phyloP scores from a whole-genome alignment of 2,329 filamentous ascomycete genomes.

The Mycocentrospora acerina region DNA sequence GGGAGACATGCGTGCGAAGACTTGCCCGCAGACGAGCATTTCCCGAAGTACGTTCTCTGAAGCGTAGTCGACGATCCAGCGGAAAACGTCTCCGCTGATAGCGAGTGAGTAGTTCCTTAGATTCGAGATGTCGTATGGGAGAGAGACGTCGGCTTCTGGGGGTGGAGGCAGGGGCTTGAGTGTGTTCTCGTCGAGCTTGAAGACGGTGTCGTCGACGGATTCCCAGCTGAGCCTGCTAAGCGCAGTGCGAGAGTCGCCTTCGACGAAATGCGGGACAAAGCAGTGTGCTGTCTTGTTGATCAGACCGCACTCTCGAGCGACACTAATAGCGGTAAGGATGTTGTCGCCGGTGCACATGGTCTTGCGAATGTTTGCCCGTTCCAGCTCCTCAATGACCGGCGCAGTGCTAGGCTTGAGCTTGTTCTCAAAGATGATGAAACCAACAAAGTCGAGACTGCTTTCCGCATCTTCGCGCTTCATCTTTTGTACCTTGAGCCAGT shows the following conservation, averaged over 20 bases:
- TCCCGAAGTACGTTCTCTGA: constrained; percentile 75
- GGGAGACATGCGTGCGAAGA: constrained; percentile 97
- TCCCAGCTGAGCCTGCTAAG: constrained; percentile 82
- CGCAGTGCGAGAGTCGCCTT: constrained; percentile 74
- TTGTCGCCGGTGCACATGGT: constrained; percentile 99
- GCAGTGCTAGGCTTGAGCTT: constrained; percentile 90
- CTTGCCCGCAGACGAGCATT: constrained; percentile 88
- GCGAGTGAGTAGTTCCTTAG: constrained; percentile 85
- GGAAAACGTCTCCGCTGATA: constrained; percentile 89
- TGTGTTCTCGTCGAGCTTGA: constrained; percentile 75
- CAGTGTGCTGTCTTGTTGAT: constrained; percentile 81
- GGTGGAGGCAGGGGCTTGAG: constrained; percentile 76
- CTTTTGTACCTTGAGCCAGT: constrained; percentile 93
- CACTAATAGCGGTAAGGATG: constrained; percentile 93
- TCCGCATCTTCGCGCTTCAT: constrained; percentile 87
- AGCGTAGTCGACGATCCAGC: constrained; percentile 93
- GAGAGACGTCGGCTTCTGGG: constrained; percentile 72
- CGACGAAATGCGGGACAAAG: constrained; percentile 85
- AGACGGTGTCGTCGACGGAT: constrained; percentile 84
- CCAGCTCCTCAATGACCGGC: constrained; percentile 77
- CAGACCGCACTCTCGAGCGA: constrained; percentile 84
- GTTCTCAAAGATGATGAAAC: constrained; percentile 98
- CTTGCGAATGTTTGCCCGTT: constrained; percentile 78
- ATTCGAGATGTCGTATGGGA: constrained; percentile 82
- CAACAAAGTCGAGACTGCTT: constrained; percentile 79